Evolutionary conservation across 2,329 filamentous ascomycete species (phyloP), one percentile per base, ranked within the genome.

Genomic region (Calonectria pauciramosa): DNA sequence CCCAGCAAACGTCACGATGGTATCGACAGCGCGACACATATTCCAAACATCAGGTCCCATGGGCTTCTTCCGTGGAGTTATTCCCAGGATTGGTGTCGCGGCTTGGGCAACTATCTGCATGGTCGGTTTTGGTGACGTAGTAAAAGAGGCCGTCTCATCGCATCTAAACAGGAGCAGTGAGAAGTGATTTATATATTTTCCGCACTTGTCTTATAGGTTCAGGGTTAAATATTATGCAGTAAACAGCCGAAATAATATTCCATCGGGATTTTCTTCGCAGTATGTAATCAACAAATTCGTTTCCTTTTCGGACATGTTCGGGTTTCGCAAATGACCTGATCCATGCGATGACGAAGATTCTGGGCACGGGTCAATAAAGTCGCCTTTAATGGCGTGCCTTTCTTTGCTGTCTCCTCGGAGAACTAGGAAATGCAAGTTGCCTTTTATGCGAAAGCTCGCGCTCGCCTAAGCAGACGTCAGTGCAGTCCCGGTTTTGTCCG

Each of bases 101-200:
- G 68, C 64, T 14, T 74, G 68, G 68, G 72, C 68, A 26, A 74
- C 72, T 3, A 64, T 74, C 30, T 74, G 68, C 52, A 69, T 74
- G 72, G 64, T 68, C 28, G 71, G 71, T 2, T 66, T 73, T 26
- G 71, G 71, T 10, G 71, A 73, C 47, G 14, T 73, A 8, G 49
- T 68, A 7, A 74, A 71, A 38, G 68, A 71, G 28, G 11, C 34
- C 4, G 18, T 65, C 70, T 47, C 68, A 4, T 44, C 60, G 18
- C 60, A 47, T 49, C 41, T 49, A 10, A 49, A 65, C 23, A 65
- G 20, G 26, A 65, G 41, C 38, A 8, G 9, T 65, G 34, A 32
- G 23, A 30, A 13, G 3, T 16, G 4, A 8, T 56, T 1, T 36
- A 18, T 18, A 4, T 54, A 20, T 54, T n/a, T 36, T 41, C 38